Percentiles rank a stretch among this genome's conserved stretches.
phyloP scores from a whole-genome alignment of 805 yeast species.

The Barnettozyma botsteinii region DNA sequence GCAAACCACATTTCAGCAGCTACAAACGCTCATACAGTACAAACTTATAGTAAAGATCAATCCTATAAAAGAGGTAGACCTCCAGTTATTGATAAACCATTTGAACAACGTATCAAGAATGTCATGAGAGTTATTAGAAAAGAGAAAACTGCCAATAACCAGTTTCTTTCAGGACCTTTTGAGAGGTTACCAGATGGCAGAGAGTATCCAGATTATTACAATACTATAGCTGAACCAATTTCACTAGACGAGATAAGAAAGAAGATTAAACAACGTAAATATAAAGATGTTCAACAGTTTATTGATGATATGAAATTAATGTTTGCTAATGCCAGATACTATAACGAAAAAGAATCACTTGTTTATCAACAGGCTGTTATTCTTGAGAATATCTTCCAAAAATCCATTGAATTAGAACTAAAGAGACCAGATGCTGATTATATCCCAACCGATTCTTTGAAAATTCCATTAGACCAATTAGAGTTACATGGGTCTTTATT shows the following conservation, averaged over 20 bases:
- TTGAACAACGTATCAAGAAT: constrained; percentile 86
- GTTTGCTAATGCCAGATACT: constrained; percentile 67
- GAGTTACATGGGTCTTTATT: constrained; percentile 67
- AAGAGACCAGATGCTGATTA: constrained; percentile 78
- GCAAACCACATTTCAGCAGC: neutral
- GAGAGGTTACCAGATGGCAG: constrained; percentile 74
- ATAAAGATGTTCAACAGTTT: constrained; percentile 68
- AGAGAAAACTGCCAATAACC: constrained; percentile 48
- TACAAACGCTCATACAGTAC: constrained; percentile 9
- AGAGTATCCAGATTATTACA: constrained; percentile 40
- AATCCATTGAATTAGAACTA: constrained; percentile 60
- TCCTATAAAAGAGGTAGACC: constrained; percentile 74
- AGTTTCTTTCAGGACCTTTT: constrained; percentile 55
- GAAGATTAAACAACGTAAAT: constrained; percentile 80
- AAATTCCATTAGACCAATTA: constrained; percentile 76
- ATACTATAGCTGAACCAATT: constrained; percentile 51
- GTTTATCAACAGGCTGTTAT: constrained; percentile 55
- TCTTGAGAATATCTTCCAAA: constrained; percentile 57
- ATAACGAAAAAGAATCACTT: constrained; percentile 51
- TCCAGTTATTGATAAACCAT: constrained; percentile 85
- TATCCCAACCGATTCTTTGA: constrained; percentile 46
- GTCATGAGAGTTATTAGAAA: constrained; percentile 77
- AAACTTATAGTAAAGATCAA: constrained; percentile 17
- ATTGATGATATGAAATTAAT: constrained; percentile 70
- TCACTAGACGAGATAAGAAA: constrained; percentile 70